Percentiles rank a stretch among this genome's conserved stretches.
Evolutionary conservation across 306 rosid genomes (phyloP).

Genomic region (Prunus davidiana): DNA sequence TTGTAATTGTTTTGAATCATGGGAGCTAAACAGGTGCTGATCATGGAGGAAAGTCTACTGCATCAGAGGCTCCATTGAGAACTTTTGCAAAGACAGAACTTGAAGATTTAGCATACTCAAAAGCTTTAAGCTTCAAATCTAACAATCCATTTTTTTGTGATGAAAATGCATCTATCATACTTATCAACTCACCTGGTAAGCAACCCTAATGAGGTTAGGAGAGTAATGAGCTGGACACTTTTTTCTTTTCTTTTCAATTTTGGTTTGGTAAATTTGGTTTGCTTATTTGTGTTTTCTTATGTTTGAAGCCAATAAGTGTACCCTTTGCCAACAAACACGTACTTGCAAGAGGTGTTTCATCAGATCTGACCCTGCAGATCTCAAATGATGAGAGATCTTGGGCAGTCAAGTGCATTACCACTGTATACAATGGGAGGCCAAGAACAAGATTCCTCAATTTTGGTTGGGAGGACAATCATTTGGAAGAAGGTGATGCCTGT

Average conservation of each 20-base stretch:
- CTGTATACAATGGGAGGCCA: background rate
- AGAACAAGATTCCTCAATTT: background rate
- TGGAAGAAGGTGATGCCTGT: conserved; percentile 16
- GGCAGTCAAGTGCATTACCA: conserved; percentile 9
- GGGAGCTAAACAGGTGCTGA: background rate
- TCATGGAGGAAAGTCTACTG: background rate
- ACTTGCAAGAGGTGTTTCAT: background rate
- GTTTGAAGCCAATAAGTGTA: background rate
- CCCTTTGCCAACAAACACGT: background rate
- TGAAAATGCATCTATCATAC: background rate
- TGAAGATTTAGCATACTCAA: background rate
- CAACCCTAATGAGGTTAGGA: no score
- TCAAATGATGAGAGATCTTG: conserved; percentile 15
- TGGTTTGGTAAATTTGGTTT: background rate
- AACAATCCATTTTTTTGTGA: background rate
- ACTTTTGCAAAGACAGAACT: background rate
- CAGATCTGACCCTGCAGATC: background rate
- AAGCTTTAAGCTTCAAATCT: background rate
- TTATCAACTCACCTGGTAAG: background rate
- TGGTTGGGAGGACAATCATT: conserved; percentile 27
- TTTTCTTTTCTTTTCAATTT: no score
- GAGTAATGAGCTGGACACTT: no score
- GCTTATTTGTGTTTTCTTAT: background rate
- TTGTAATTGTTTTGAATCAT: background rate
- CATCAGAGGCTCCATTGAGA: background rate